These are phyloP conservation scores for Linum trigynum DNA, from an alignment of 345 rosid genomes.

Conservation along the genomic window DNA sequence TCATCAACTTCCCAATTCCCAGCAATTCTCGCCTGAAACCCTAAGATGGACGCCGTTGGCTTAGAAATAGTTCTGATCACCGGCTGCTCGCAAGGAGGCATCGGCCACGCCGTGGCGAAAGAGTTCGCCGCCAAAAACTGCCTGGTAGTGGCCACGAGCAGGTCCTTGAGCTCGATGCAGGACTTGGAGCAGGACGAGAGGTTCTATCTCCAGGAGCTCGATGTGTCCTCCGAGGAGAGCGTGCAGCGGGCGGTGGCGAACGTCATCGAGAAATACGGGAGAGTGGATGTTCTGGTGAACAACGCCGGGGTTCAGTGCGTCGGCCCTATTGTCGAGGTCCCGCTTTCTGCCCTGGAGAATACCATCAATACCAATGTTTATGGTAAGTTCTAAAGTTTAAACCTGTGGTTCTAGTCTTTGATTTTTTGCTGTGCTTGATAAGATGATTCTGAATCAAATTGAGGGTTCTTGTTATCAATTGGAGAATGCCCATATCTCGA, in stretches of 20 bases:
- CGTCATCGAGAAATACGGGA: conserved; percentile 52
- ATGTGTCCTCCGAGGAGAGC: conserved; percentile 58
- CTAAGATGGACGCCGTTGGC: conserved; percentile 25
- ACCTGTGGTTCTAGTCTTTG: not conserved
- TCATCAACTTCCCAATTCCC: too few species aligned
- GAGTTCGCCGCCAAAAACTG: conserved; percentile 57
- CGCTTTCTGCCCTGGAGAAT: conserved; percentile 44
- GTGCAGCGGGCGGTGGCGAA: conserved; percentile 34
- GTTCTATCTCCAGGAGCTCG: conserved; percentile 57
- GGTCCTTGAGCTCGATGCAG: conserved; percentile 50
- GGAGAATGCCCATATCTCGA: too few species aligned
- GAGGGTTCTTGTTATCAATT: not conserved
- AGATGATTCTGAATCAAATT: too few species aligned
- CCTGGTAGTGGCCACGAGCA: conserved; percentile 64
- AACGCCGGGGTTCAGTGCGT: conserved; percentile 82
- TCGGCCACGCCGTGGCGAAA: conserved; percentile 72
- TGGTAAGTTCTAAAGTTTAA: conserved; percentile 26
- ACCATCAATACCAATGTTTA: conserved; percentile 67
- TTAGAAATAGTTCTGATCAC: conserved; percentile 63
- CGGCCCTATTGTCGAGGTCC: conserved; percentile 77
- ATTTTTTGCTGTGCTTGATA: too few species aligned
- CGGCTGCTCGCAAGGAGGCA: conserved; percentile 78
- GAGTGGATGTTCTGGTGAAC: conserved; percentile 66
- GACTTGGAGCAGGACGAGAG: conserved; percentile 62
- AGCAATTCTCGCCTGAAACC: not conserved